Evolutionary conservation across 225 moss, liverwort and hornwort genomes (phyloP), one percentile per base, ranked within the genome.

Genomic region (Pseudoscleropodium purum): DNA sequence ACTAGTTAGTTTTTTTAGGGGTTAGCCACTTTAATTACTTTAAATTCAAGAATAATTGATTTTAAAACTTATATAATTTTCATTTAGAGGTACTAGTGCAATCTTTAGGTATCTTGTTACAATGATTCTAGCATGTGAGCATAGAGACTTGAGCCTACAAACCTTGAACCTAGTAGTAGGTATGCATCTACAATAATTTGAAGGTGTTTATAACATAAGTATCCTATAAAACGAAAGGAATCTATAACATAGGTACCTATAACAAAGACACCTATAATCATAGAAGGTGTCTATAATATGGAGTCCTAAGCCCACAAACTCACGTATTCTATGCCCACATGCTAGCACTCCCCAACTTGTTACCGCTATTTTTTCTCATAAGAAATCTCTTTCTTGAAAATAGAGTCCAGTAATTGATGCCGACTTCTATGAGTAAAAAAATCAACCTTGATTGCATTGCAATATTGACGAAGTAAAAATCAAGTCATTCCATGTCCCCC

Each of bases 51-150:
- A 57, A n/a, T 7, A n/a, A n/a, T 18, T 0, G 2, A 82, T 33
- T 62, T 63, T 6, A 23, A 45, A 14, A 34, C 33, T 63, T 45
- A 31, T 21, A 21, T 3, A 63, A 5, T 33, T 31, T 43, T 45
- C 21, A 21, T 21, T 15, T 23, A 47, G 15, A 34, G 5, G 10
- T 16, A 43, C 5, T 73, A 33, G 2, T 64, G 7, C 10, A 64
- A 64, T 83, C 65, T 47, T 82, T 64, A 15, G 4, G 2, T 15
- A 64, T 62, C 3, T 2, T 33, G 5, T 20, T 47, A 62, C 6
- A 47, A 9, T 7, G 1, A 10, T 45, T 5, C 3, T 41, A 17
- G 10, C 10, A 45, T 3, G 0, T 10, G 6, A 6, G 3, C 0
- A 3, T 5, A 45, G 2, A 45, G 17, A 45, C 1, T 0, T 45